Conservation (phyloP, 2,329 filamentous ascomycete genomes). For the Alternaria tenuissima region DNA sequence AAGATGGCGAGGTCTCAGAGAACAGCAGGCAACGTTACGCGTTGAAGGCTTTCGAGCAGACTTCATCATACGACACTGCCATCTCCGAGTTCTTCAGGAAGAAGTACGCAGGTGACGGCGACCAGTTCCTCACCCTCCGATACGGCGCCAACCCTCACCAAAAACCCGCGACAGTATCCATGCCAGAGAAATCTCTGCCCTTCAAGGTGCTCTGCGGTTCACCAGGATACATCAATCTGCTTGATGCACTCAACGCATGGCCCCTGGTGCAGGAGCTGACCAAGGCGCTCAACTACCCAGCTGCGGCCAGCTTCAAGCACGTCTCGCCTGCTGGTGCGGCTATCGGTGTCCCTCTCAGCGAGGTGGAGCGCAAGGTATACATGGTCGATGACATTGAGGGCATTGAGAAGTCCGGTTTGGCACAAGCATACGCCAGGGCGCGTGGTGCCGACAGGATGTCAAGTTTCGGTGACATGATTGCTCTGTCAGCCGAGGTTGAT, state of each 20-base stretch:
- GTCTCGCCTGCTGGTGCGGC: slow-evolving; percentile 96
- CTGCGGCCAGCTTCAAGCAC: slow-evolving; percentile 96
- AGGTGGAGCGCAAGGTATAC: slow-evolving; percentile 94
- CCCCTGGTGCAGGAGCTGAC: slow-evolving; percentile 96
- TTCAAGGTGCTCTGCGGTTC: slow-evolving; percentile 92
- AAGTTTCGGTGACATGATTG: slow-evolving; percentile 96
- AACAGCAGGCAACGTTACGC: slow-evolving; percentile 87
- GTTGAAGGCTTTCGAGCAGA: slow-evolving; percentile 98
- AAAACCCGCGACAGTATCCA: slow-evolving; percentile 90
- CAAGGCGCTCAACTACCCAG: slow-evolving; percentile 83
- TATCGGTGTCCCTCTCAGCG: slow-evolving; percentile 85
- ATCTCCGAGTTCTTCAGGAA: slow-evolving; percentile 98
- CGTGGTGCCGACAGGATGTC: slow-evolving; percentile 98
- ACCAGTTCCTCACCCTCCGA: slow-evolving; percentile 83
- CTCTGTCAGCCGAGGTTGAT: slow-evolving; percentile 89
- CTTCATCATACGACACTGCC: slow-evolving; percentile 92
- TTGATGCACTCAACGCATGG: slow-evolving; percentile 97
- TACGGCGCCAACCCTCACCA: slow-evolving; percentile 99
- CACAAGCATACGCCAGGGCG: slow-evolving; percentile 94
- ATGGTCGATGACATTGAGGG: slow-evolving; percentile 96
- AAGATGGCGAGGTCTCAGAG: slow-evolving; percentile 84
- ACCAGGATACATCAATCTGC: slow-evolving; percentile 95
- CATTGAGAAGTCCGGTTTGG: slow-evolving; percentile 83
- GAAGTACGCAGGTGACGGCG: slow-evolving; percentile 87
- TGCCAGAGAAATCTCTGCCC: slow-evolving; percentile 76